Evolutionary conservation across 768 basidiomycete species (phyloP).

Genomic region (Lentinula sp.): DNA sequence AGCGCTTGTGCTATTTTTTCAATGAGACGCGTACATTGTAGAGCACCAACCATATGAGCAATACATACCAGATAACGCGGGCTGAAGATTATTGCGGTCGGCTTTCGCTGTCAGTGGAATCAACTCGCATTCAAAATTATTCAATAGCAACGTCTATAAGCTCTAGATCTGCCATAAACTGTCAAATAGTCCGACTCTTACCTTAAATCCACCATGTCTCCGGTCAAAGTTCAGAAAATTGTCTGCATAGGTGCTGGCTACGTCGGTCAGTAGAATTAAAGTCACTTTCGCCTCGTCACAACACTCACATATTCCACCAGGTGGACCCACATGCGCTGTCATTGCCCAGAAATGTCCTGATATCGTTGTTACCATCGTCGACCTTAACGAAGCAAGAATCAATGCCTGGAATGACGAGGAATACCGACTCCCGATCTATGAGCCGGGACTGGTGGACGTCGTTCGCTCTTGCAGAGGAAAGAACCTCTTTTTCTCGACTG

Average conservation of each 20-base stretch:
- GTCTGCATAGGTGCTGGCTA: slow-evolving; percentile 72
- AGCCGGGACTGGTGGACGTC: slow-evolving; percentile 91
- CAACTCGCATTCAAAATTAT: neutral
- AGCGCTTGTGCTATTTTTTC: no score
- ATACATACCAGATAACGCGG: neutral
- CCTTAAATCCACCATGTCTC: neutral
- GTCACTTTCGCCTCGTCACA: slow-evolving; percentile 8
- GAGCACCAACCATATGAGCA: neutral
- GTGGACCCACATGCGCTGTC: slow-evolving; percentile 93
- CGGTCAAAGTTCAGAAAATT: slow-evolving; percentile 2
- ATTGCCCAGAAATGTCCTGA: slow-evolving; percentile 91
- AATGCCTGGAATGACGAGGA: slow-evolving; percentile 94
- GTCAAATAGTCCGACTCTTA: neutral
- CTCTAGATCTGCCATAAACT: neutral
- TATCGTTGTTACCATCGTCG: slow-evolving; percentile 94
- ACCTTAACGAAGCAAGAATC: slow-evolving; percentile 90
- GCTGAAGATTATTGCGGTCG: neutral
- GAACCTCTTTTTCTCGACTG: slow-evolving; percentile 96
- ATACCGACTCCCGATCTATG: slow-evolving; percentile 90
- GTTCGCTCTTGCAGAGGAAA: slow-evolving; percentile 83
- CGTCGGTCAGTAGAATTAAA: slow-evolving; percentile 56
- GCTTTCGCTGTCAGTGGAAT: neutral
- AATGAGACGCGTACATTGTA: no score
- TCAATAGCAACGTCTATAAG: neutral
- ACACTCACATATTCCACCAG: slow-evolving; percentile 30